Base-by-base conservation (phyloP, 495 filamentous ascomycete genomes). In the Aspergillus conjunctus region DNA sequence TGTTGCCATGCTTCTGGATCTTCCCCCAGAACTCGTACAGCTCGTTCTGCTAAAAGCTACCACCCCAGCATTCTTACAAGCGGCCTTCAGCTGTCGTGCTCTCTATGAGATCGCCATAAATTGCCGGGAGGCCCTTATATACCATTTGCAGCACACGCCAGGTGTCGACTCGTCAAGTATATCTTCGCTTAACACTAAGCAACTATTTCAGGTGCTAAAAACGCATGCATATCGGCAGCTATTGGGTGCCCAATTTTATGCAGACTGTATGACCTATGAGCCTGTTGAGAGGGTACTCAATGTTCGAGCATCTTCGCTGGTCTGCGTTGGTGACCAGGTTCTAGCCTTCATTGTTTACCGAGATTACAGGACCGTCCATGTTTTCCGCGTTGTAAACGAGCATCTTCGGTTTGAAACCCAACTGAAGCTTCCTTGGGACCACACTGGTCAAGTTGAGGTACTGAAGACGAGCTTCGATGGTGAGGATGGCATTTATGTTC, bases 31-130 rank as follows among this genome's bases (percentile, higher is more conserved):
- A 63, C 56, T 80, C 14, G 64, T 78, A n/a, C 72, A 75, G 54
- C 71, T 78, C 46, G 56, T 80, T 45, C 61, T 80, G 17, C 57
- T 63, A 33, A 59, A 65, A n/a, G 71, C 71, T 33, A 71, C 68
- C 12, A 68, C 72, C 0, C 59, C 73, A 7, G 54, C 68, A 6
- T 80, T 71, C 45, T 56, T 79, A 20, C 73, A 80, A 43, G 62
- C 65, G 4, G 68, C 76, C 6, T 63, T 71, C 32, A 61, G 66
- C 46, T 75, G 71, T 51, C 73, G 64, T 15, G 52, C 61, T 54
- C 82, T 96, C n/a, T 91, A 94, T 82, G 90, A 91, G 79, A 80
- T 96, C 65, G 92, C 93, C 55, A 90, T 90, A 15, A 90, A 84
- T 68, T 95, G 89, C 39, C 70, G 74, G 11, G 66, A 74, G 45